Evolutionary conservation across 805 yeast genomes (phyloP), one percentile per base, ranked within the genome.

Genomic region (Schwanniomyces polymorphus): DNA sequence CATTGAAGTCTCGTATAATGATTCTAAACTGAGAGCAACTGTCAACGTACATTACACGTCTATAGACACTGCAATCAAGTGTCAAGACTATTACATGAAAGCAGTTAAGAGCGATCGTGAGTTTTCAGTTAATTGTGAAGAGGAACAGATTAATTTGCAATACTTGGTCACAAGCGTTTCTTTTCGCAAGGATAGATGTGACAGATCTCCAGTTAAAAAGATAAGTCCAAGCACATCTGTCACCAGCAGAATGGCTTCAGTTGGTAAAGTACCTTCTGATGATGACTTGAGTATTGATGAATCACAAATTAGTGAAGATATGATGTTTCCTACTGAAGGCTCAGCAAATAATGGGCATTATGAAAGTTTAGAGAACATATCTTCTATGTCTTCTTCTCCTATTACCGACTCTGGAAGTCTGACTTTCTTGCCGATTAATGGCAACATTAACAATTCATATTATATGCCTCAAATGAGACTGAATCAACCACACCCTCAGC

Each of bases 1-100:
- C 23, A 55, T 74, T 45, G 60, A 60, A 31, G 49, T 63, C 29
- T 38, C 49, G 1, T 44, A 52, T 25, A 44, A 43, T 31, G 49
- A 47, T 25, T 21, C 43, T 12, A 39, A 39, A 21, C 26, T 37
- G 14, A 45, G 42, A 11, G 35, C 42, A 12, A 46, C 44, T 23
- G 45, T 49, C 10, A 40, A 47, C 42, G 59, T 69, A 25, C 74
- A 77, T 54, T 79, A 72, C 53, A 70, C 75, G 3, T 69, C 78
- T 25, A 75, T 78, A 28, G 75, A 75, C 41, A 54, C 75, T 8
- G 78, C 82, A 12, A 73, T 78, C 43, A 72, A 71, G 48, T 64
- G 74, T 39, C 74, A 68, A 42, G 76, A 76, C 54, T 68, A 64
- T 42, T 55, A 49, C 44, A 47, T 41, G 21, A 57, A 59, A 38